Evolutionary conservation across 148 eudicot genomes (phyloP).

Genomic region (Silene uniflora): DNA sequence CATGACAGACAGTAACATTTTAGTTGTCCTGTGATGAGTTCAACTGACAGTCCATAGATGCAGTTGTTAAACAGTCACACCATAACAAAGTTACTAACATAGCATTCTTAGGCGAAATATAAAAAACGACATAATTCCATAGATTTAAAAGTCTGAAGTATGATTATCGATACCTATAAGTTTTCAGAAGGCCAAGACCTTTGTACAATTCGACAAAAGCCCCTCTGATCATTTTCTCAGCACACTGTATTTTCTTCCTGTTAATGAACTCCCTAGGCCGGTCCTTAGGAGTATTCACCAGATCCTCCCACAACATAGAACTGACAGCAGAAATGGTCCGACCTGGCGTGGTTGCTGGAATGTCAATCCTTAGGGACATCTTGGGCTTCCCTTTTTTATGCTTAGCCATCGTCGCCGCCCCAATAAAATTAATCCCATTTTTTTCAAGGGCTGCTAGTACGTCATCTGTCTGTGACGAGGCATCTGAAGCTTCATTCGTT

Average conservation of each 20-base stretch:
- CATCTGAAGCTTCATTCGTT: constrained; percentile 41
- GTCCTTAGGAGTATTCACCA: constrained; percentile 60
- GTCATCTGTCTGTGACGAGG: constrained; percentile 57
- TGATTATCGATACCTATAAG: constrained; percentile 56
- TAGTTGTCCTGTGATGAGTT: no score
- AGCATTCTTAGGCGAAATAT: no score
- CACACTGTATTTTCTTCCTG: constrained; percentile 77
- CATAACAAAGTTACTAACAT: no score
- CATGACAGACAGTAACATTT: no score
- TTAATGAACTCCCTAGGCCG: constrained; percentile 54
- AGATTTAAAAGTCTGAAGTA: neutral
- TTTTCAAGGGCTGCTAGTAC: constrained; percentile 62
- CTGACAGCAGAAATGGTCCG: constrained; percentile 65
- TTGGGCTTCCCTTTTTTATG: constrained; percentile 70
- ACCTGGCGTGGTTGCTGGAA: constrained; percentile 57
- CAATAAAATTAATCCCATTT: constrained; percentile 59
- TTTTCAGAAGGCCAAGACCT: constrained; percentile 80
- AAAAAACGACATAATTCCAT: no score
- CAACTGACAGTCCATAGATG: no score
- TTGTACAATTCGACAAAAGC: constrained; percentile 88
- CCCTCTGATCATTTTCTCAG: constrained; percentile 89
- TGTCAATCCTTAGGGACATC: constrained; percentile 65
- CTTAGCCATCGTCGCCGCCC: constrained; percentile 42
- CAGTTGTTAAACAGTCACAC: no score
- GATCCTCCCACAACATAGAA: constrained; percentile 80